Base-by-base conservation (phyloP, 2,329 filamentous ascomycete species). In the Parastagonospora nodorum region DNA sequence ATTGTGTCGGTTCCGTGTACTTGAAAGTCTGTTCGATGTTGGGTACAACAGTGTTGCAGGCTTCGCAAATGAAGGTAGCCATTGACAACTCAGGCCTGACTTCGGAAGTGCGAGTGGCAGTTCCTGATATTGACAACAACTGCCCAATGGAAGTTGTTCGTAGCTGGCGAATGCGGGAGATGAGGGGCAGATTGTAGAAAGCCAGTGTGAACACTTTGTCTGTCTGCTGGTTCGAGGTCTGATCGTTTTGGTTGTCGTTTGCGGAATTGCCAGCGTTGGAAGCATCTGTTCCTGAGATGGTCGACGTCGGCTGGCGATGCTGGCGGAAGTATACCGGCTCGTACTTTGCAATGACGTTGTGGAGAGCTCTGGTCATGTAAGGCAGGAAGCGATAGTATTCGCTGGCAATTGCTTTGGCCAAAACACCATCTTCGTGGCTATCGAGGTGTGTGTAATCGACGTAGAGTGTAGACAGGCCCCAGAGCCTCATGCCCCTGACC, bases 11-110 rank as follows among this genome's bases (percentile, higher is more conserved):
- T 71, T 99, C 94, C 0, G 93, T 97, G 75, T 97, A 99, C 68
- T 92, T 87, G 78, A 99, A 99, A 0, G 91, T 96, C 77, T 99
- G 94, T 75, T 99, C 94, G 27, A 99, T 87, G 69, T 97, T 95
- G 32, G 90, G 87, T 5, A 96, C 85, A 1, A 92, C 86, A 2
- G 86, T 87, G 59, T 90, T 88, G 77, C 94, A 99, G 41, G 83
- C 85, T 72, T 97, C 90, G 74, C 94, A 99, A 48, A 88, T 85
- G 67, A 99, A 99, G 0, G 94, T 97, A 5, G 90, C 94, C 16
- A 96, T 80, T 2, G 92, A 95, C 53, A 99, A 78, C 75, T 99
- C 94, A 0, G 94, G 94, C 30, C 94, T 86, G 19, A 99, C 94
- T 80, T 99, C 94, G 8, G 94, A 99, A 5, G 94, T 99, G 72